Percentiles rank a stretch among this genome's conserved stretches.
Conservation (phyloP, 495 filamentous ascomycete species). For the Aspergillus incahuasiensis region DNA sequence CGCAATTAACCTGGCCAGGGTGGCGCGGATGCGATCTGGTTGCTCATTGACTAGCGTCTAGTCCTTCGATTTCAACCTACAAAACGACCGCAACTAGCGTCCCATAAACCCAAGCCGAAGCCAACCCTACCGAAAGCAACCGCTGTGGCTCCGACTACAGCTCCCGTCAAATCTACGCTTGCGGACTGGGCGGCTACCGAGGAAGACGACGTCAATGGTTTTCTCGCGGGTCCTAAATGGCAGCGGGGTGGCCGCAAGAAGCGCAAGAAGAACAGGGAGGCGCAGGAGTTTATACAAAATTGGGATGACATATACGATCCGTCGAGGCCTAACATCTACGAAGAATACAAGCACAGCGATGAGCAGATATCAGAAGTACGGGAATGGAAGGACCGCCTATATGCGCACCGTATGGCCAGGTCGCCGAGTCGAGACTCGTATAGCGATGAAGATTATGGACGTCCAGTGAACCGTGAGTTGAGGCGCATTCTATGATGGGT, state of each 20-base stretch:
- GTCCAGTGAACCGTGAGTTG: slow-evolving; percentile 49
- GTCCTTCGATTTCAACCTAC: slow-evolving; percentile 87
- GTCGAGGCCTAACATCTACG: slow-evolving; percentile 74
- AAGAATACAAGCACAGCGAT: slow-evolving; percentile 81
- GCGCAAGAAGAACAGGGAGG: slow-evolving; percentile 73
- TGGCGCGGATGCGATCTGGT: slow-evolving; percentile 21
- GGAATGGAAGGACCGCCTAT: slow-evolving; percentile 85
- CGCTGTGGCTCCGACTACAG: slow-evolving; percentile 20
- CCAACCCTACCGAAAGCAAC: slow-evolving; percentile 39
- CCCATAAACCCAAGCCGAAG: slow-evolving; percentile 68
- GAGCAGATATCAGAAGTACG: slow-evolving; percentile 73
- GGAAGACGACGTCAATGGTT: slow-evolving; percentile 67
- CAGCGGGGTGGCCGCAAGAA: slow-evolving; percentile 81
- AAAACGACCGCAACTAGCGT: slow-evolving; percentile 63
- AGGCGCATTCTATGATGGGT: neutral
- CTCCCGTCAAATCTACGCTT: slow-evolving; percentile 58
- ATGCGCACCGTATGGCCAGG: slow-evolving; percentile 62
- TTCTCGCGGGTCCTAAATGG: slow-evolving; percentile 59
- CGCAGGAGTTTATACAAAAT: slow-evolving; percentile 58
- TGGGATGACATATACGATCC: slow-evolving; percentile 96
- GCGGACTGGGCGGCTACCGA: slow-evolving; percentile 81
- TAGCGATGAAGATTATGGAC: slow-evolving; percentile 50
- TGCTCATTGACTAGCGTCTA: slow-evolving; percentile 49
- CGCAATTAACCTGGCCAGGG: slow-evolving; percentile 15
- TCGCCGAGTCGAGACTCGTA: slow-evolving; percentile 51